Evolutionary conservation across 169 alveolate genomes (phyloP).

Genomic region (Besnoitia besnoiti): DNA sequence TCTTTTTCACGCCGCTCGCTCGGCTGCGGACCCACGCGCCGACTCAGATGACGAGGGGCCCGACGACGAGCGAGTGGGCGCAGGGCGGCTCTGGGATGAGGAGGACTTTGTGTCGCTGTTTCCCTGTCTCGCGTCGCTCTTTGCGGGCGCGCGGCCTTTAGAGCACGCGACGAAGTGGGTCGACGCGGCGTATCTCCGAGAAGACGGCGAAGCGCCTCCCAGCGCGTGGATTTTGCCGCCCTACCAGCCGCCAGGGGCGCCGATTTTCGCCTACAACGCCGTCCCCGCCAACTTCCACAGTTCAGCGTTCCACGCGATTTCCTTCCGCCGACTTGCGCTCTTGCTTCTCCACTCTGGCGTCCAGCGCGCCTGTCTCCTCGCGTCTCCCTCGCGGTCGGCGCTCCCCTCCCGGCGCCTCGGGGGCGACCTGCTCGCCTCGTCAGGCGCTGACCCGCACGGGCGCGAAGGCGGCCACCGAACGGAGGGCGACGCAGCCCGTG

Average conservation of each 20-base stretch:
- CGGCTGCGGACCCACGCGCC: background rate
- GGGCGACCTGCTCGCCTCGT: background rate
- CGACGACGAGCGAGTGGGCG: background rate
- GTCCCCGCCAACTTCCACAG: constrained; percentile 40
- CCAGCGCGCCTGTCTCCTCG: constrained; percentile 32
- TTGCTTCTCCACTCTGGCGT: constrained; percentile 64
- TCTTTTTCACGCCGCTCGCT: background rate
- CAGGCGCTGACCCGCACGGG: background rate
- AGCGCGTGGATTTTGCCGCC: constrained; percentile 66
- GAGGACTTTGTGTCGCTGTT: background rate
- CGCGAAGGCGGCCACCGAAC: background rate
- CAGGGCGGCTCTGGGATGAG: background rate
- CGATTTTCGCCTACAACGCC: background rate
- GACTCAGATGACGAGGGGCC: background rate
- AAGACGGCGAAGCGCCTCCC: constrained; percentile 10
- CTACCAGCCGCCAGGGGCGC: constrained; percentile 38
- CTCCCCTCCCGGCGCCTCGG: background rate
- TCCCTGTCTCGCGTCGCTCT: background rate
- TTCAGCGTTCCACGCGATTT: constrained; percentile 38
- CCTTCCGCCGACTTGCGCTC: constrained; percentile 51
- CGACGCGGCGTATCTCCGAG: background rate
- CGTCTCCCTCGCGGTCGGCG: background rate
- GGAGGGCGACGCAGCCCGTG: background rate
- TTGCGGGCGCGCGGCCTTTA: background rate
- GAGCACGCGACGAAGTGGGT: background rate